These are phyloP conservation scores for Meira nashicola DNA, from an alignment of 1,284 basidiomycete genomes.

Conservation along the genomic window DNA sequence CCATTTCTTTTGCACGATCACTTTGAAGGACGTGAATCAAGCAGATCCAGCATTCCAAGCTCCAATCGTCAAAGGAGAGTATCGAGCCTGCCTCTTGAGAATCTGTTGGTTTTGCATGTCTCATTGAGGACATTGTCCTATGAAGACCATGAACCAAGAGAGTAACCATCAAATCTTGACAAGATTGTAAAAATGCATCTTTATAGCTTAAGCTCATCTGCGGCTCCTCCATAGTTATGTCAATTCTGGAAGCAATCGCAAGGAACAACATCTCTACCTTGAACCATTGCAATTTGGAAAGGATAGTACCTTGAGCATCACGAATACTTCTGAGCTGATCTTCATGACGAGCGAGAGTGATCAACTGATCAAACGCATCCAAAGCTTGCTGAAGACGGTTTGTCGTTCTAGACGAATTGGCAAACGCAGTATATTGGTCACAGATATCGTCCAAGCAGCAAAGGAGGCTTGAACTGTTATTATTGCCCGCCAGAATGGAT, in stretches of 20 bases:
- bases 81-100: constrained; percentile 1
- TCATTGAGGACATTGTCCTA: constrained; percentile 20
- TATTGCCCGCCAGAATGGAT: not conserved
- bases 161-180: constrained; percentile 27
- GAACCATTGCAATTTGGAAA: constrained; percentile 26
- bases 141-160: constrained; percentile 40
- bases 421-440: not conserved
- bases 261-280: constrained; percentile 28
- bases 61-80: constrained; percentile 54
- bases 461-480: no score
- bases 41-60: constrained; percentile 71
- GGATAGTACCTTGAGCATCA: not conserved
- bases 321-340: not conserved
- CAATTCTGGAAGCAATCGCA: no score
- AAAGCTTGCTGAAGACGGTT: not conserved
- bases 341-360: not conserved
- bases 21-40: constrained; percentile 60
- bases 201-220: not conserved
- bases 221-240: not conserved
- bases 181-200: not conserved
- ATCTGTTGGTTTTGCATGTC: not conserved
- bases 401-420: not conserved
- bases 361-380: not conserved
- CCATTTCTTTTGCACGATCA: constrained; percentile 25
- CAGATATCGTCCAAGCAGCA: no score